Percentiles rank a stretch among this genome's conserved stretches.
phyloP scores from a whole-genome alignment of 257 asterid genomes.

The Salvia splendens region DNA sequence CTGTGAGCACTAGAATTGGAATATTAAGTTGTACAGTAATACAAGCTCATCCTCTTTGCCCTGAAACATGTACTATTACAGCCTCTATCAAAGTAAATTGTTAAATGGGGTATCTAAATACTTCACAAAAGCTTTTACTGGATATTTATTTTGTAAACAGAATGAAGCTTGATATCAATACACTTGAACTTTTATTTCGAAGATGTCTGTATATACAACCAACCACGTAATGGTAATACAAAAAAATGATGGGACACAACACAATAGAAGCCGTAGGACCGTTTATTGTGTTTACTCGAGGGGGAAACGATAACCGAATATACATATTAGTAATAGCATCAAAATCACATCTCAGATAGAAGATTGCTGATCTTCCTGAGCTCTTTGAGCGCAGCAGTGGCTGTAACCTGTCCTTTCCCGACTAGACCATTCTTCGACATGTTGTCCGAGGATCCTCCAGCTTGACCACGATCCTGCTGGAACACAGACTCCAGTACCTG shows the following conservation, averaged over 20 bases:
- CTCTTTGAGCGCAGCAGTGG: constrained; percentile 81
- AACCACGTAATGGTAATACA: background rate
- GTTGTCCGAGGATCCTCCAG: constrained; percentile 43
- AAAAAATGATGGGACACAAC: constrained; percentile 29
- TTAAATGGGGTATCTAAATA: too few relatives aligned
- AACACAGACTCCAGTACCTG: constrained; percentile 82
- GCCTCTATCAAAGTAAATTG: too few relatives aligned
- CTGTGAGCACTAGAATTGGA: background rate
- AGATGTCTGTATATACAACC: constrained; percentile 36
- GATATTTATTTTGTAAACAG: background rate
- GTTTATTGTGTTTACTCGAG: constrained; percentile 36
- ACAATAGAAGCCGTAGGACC: constrained; percentile 28
- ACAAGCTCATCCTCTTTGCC: too few relatives aligned
- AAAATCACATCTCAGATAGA: constrained; percentile 77
- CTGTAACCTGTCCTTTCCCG: constrained; percentile 76
- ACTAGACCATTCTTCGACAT: constrained; percentile 52
- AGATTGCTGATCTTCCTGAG: constrained; percentile 86
- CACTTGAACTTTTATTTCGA: background rate
- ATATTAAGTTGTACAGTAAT: background rate
- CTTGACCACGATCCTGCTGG: constrained; percentile 63
- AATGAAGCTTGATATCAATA: background rate
- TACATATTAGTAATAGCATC: background rate
- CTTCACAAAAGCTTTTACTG: too few relatives aligned
- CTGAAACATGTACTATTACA: too few relatives aligned
- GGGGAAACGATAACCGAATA: constrained; percentile 28